Evolutionary conservation across 805 yeast species (phyloP), one percentile per base, ranked within the genome.

Genomic region (Saccharomycopsis javanensis): DNA sequence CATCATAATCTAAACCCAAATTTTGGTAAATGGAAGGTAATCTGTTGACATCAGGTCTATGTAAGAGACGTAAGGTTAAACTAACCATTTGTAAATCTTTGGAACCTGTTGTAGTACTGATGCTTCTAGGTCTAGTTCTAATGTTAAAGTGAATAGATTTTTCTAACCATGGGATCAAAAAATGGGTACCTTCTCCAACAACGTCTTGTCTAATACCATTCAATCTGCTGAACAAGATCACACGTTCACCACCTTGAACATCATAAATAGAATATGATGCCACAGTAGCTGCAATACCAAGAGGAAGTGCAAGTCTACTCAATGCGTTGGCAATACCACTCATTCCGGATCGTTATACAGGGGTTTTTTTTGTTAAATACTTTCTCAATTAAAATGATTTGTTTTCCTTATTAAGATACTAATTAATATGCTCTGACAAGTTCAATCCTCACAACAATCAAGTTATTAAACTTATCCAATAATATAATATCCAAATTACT

Each of bases 51-150:
- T 90, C 96, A 0, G 99, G 99, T 67, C 98, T 81, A 72, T 89
- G 96, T 64, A 94, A 77, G 50, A 94, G 96, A 67, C 99, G 82
- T 68, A 94, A 77, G 2, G 98, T 94, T 69, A 94, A 76, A 8
- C 95, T 84, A 37, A 94, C 99, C 79, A 86, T 92, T 73, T 94
- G 99, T 72, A 94, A 78, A 74, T 94, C 99, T 73, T 92, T 94
- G 25, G 97, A 89, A 37, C 99, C 99, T 1, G 99, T 94, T 62
- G 90, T 88, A 23, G 98, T 86, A 50, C 96, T 83, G 66, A 94
- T 91, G 64, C 86, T 88, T 72, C 94, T 85, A 35, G 99, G 98
- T 68, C 83, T 86, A n/a, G 97, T 91, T 68, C 97, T 80, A 30
- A 94, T 96, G 70, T 94, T 99, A 70, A 80, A 94, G 16, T 89